Evolutionary conservation across 352 stramenopile species (phyloP).

Genomic region (Detonula confervacea): DNA sequence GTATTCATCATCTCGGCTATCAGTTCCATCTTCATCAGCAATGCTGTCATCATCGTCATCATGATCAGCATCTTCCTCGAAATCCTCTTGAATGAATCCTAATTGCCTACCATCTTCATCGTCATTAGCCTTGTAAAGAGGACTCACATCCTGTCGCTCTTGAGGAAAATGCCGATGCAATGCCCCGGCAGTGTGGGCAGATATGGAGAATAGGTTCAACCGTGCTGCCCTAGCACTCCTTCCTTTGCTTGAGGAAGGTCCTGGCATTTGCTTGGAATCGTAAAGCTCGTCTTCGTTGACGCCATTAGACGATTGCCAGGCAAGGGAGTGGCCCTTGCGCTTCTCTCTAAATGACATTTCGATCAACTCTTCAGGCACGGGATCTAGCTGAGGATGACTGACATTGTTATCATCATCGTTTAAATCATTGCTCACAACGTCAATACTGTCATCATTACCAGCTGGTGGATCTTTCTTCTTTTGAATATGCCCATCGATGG

Average conservation of each 20-base stretch:
- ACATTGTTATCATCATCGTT: background rate
- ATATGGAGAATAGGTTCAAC: constrained; percentile 37
- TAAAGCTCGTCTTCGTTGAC: constrained; percentile 52
- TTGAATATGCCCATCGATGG: no score
- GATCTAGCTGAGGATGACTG: background rate
- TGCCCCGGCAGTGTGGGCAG: background rate
- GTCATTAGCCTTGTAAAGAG: constrained; percentile 24
- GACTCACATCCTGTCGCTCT: background rate
- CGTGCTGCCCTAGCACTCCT: constrained; percentile 4
- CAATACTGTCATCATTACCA: background rate
- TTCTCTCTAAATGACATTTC: constrained; percentile 48
- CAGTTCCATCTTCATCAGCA: constrained; percentile 5
- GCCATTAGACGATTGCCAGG: constrained; percentile 56
- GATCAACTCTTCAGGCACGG: background rate
- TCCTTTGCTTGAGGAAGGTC: background rate
- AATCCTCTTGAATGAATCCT: constrained; percentile 37
- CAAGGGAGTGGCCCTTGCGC: constrained; percentile 37
- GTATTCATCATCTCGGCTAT: constrained; percentile 20
- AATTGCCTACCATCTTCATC: constrained; percentile 1
- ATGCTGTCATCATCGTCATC: constrained; percentile 21
- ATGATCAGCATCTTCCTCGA: background rate
- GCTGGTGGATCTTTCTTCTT: background rate
- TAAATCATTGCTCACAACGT: background rate
- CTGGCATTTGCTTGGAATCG: constrained; percentile 19
- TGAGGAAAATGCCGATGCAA: constrained; percentile 36